Base-by-base conservation (phyloP, 1,284 basidiomycete species). In the Microbotryum scabiosae region DNA sequence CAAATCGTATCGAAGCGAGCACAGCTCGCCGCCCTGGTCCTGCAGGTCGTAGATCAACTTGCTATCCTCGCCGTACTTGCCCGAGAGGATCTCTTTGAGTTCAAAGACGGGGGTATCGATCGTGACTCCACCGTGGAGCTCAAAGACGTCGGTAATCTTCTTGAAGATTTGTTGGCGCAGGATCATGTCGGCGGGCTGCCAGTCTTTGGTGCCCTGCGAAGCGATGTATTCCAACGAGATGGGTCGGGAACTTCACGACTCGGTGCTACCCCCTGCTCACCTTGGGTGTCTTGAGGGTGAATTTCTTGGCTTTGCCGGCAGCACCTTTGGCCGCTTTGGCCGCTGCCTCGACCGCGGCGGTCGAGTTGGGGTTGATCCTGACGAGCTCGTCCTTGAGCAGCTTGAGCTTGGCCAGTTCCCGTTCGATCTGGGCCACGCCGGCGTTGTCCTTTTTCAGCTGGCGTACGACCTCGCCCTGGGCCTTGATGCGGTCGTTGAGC, bases 81-180 rank as follows among this genome's bases (percentile, higher is more conserved):
- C 94, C 0, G 90, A 84, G 51, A 97, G 79, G 65, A 98, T 86
- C 73, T 98, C 94, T 75, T 92, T 93, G 65, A 94, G 85, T 79
- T 98, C 94, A 72, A 98, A 97, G 21, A 97, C 92, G 61, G 94
- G 94, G 2, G 94, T 98, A 76, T 98, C 94, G 64, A 98, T 90
- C 64, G 90, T 92, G 61, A 85, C 83, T 3, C 86, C 94, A 44
- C 96, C 94, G 74, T 88, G 96, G 18, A 85, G 82, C 59, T 89
- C 84, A 76, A 98, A 99, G 65, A 86, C 84, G 5, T 86, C 84
- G 73, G 90, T 88, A 70, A 99, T 87, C 56, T 86, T 90, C 46
- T 82, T 80, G 73, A 97, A 94, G 73, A 98, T 87, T 76, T 88
- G 84, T 71, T 89, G 86, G 62, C 94, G 85, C 68, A 96, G 85